Conservation (phyloP, 306 rosid species). For the Quercus cerris region DNA sequence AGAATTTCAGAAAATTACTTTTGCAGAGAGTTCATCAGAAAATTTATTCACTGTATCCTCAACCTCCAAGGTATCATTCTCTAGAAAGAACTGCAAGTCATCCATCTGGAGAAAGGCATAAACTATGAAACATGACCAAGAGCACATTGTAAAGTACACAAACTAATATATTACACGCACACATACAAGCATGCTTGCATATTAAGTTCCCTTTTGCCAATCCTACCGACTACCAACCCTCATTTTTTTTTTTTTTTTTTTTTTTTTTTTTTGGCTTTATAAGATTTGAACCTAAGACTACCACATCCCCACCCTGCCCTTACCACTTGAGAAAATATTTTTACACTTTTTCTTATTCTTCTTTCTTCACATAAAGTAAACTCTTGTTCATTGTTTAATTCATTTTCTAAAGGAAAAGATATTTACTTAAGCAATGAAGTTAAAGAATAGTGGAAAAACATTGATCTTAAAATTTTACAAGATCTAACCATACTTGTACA, state of each 20-base stretch:
- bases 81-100: conserved; percentile 46
- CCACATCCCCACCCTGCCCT: not conserved
- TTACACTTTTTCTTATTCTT: not conserved
- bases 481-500: not conserved
- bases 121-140: not conserved
- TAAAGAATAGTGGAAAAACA: not conserved
- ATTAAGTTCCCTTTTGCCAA: not conserved
- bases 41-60: conserved; percentile 44
- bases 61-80: conserved; percentile 43
- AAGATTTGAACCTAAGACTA: too few species aligned
- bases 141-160: not conserved
- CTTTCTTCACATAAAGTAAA: not conserved
- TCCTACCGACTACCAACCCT: too few species aligned
- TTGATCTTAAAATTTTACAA: not conserved
- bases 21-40: conserved; percentile 52
- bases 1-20: conserved; percentile 48
- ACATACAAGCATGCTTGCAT: not conserved
- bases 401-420: not conserved
- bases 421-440: not conserved
- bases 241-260: too few species aligned
- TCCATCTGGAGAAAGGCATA: conserved; percentile 38
- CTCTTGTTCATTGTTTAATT: not conserved
- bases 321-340: not conserved
- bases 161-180: not conserved
- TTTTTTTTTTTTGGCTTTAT: too few species aligned